These are phyloP conservation scores for Auricularia sp. DNA, from an alignment of 768 basidiomycete species.

Conservation along the genomic window DNA sequence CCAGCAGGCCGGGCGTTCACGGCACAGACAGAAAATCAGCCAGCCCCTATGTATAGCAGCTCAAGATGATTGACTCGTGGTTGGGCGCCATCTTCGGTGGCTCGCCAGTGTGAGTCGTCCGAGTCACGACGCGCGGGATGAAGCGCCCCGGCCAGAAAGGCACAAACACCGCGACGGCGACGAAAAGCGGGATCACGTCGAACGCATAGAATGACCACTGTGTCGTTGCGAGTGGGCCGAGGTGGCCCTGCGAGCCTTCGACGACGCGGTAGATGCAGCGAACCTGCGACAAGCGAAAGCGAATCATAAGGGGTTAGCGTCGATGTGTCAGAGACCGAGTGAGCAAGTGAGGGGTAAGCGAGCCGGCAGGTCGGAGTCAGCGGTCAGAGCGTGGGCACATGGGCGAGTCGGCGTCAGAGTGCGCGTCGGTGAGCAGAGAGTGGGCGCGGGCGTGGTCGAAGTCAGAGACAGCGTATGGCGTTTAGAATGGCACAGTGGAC, in stretches of 20 bases:
- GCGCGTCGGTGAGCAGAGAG: too few relatives aligned
- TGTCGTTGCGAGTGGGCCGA: conserved; percentile 43
- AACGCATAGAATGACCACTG: conserved; percentile 58
- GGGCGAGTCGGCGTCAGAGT: too few relatives aligned
- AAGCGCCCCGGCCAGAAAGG: conserved; percentile 50
- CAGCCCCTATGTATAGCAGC: too few relatives aligned
- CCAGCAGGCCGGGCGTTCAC: too few relatives aligned
- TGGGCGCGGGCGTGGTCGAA: too few relatives aligned
- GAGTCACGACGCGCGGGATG: not conserved
- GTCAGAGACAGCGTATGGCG: too few relatives aligned
- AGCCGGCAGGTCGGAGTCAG: too few relatives aligned
- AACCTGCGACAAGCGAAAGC: conserved; percentile 27
- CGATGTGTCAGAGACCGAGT: not conserved
- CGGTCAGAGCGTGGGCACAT: not conserved
- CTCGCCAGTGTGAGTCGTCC: not conserved
- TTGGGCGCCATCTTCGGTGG: too few relatives aligned
- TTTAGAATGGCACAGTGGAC: too few relatives aligned
- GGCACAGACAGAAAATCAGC: too few relatives aligned
- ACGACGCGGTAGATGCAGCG: conserved; percentile 49
- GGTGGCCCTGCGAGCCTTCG: conserved; percentile 50
- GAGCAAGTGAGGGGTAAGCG: too few relatives aligned
- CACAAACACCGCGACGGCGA: conserved; percentile 47
- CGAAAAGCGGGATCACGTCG: conserved; percentile 54
- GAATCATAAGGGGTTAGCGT: not conserved
- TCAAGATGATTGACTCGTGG: too few relatives aligned